Conservation (phyloP, 2,329 filamentous ascomycete genomes). For the Xylaria hypoxylon region DNA sequence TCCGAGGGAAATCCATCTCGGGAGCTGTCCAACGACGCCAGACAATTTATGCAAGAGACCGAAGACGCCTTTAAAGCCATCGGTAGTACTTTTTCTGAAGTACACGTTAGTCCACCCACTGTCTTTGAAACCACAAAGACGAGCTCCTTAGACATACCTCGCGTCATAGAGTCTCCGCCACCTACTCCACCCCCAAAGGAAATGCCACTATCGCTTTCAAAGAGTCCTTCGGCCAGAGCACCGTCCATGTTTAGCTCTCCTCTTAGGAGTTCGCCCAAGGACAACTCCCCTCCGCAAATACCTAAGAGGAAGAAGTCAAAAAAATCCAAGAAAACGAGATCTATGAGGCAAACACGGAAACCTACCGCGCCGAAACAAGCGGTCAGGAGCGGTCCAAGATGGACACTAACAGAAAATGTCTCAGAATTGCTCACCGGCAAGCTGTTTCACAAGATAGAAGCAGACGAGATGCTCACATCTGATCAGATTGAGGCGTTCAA, state of each 20-base stretch:
- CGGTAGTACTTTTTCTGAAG: conserved; percentile 56
- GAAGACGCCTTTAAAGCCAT: conserved; percentile 64
- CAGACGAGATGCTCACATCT: conserved; percentile 69
- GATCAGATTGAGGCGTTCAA: conserved; percentile 62
- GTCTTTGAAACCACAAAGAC: conserved; percentile 42
- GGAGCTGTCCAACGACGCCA: conserved; percentile 54
- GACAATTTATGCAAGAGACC: conserved; percentile 61
- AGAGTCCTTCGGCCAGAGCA: conserved; percentile 23
- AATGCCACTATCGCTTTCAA: conserved; percentile 21
- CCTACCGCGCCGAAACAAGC: conserved; percentile 43
- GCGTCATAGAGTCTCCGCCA: conserved; percentile 32
- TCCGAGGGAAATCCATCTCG: conserved; percentile 34
- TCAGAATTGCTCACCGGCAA: conserved; percentile 67
- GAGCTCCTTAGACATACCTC: conserved; percentile 34
- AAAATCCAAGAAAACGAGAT: conserved; percentile 38
- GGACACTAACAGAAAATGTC: conserved; percentile 68
- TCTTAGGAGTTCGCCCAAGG: conserved; percentile 17
- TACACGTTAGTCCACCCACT: conserved; percentile 48
- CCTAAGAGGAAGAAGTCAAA: conserved; percentile 55
- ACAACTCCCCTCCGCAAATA: conserved; percentile 49
- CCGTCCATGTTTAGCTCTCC: conserved; percentile 12
- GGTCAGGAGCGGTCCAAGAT: conserved; percentile 56
- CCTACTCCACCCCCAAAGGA: conserved; percentile 41
- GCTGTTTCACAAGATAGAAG: conserved; percentile 66
- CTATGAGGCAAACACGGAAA: conserved; percentile 47